Evolutionary conservation across 2,329 filamentous ascomycete species (phyloP).

Genomic region (Leptographium galeiforme): DNA sequence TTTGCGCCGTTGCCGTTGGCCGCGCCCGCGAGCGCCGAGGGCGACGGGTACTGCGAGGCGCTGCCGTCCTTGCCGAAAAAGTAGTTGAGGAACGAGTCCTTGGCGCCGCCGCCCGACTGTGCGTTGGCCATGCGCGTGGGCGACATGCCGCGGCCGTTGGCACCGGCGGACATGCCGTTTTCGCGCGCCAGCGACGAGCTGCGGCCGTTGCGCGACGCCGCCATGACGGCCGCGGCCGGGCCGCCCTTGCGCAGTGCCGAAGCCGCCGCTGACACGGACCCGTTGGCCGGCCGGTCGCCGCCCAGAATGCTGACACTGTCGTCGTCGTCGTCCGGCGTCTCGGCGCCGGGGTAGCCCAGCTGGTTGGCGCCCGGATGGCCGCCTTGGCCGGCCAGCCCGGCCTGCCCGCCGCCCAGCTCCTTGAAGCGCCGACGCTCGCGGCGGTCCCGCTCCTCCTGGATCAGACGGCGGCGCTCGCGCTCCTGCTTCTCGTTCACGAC

Average conservation of each 20-base stretch:
- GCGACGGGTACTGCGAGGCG: not conserved
- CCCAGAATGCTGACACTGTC: conserved; percentile 44
- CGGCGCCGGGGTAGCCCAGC: conserved; percentile 26
- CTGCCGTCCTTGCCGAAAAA: conserved; percentile 94
- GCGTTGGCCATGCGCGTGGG: conserved; percentile 49
- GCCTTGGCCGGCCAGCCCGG: conserved; percentile 34
- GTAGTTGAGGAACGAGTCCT: conserved; percentile 93
- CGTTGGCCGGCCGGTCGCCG: conserved; percentile 21
- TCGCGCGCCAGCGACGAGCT: conserved; percentile 72
- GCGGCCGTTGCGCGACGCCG: conserved; percentile 48
- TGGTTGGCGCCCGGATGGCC: conserved; percentile 34
- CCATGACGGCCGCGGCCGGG: conserved; percentile 48
- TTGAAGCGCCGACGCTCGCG: conserved; percentile 73
- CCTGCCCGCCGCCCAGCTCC: conserved; percentile 54
- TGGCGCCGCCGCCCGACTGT: conserved; percentile 47
- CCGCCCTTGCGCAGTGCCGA: not conserved
- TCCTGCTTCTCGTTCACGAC: conserved; percentile 94
- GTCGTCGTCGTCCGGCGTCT: conserved; percentile 43
- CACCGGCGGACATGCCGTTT: conserved; percentile 50
- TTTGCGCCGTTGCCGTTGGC: not conserved
- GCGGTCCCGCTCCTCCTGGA: conserved; percentile 75
- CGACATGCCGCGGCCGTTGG: conserved; percentile 36
- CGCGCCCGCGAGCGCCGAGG: conserved; percentile 8
- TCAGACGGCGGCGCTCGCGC: conserved; percentile 66
- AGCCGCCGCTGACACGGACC: conserved; percentile 18